Evolutionary conservation across 805 yeast genomes (phyloP).

Genomic region (Candida oleophila): DNA sequence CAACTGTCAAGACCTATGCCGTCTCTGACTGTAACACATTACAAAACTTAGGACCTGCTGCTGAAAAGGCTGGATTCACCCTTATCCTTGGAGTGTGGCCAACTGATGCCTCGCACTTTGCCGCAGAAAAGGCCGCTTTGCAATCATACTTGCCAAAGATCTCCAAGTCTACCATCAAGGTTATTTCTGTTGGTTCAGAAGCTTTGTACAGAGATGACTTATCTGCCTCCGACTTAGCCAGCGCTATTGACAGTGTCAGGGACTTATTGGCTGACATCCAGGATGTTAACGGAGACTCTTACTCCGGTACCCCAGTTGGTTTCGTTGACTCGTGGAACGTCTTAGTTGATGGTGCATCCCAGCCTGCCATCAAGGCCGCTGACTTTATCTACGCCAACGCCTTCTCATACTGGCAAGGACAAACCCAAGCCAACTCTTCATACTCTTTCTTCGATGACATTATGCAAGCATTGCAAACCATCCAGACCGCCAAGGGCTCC

Average conservation of each 20-base stretch:
- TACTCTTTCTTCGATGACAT: conserved; percentile 94
- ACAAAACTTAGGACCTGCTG: conserved; percentile 82
- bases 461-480: conserved; percentile 91
- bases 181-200: conserved; percentile 91
- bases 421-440: conserved; percentile 75
- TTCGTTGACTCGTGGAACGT: conserved; percentile 96
- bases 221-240: conserved; percentile 72
- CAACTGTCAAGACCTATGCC: conserved; percentile 80
- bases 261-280: conserved; percentile 55
- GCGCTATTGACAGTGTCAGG: conserved; percentile 62
- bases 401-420: conserved; percentile 99
- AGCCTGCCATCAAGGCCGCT: conserved; percentile 72
- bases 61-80: conserved; percentile 72
- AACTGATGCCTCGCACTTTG: conserved; percentile 75
- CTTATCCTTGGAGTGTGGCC: conserved; percentile 93
- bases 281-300: conserved; percentile 81
- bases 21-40: conserved; percentile 93
- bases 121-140: conserved; percentile 73
- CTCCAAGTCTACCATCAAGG: conserved; percentile 66
- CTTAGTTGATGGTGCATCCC: conserved; percentile 73
- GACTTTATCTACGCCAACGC: conserved; percentile 92
- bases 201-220: conserved; percentile 89
- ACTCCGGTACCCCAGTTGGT: conserved; percentile 74
- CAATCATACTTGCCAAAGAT: conserved; percentile 67
- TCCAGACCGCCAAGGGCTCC: conserved; percentile 84